A percentile compares a stretch with the other conserved stretches of the same genome.
phyloP scores from a whole-genome alignment of 768 basidiomycete species.

The Grammothele lineata region DNA sequence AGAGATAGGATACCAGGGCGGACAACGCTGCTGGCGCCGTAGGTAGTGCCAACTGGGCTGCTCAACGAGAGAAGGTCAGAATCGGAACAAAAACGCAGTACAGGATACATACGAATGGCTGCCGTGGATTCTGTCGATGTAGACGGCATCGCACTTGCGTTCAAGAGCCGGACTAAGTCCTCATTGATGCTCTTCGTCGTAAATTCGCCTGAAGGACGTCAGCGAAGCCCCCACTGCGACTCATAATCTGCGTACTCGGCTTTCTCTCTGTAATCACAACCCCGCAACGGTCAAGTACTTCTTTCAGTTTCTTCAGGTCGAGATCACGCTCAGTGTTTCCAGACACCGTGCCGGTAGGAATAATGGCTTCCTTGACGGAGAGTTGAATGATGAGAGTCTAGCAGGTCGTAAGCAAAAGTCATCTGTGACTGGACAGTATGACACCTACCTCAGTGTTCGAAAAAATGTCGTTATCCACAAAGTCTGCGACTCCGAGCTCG shows the following conservation, averaged over 20 bases:
- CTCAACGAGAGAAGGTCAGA: neutral
- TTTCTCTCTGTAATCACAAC: conserved; percentile 90
- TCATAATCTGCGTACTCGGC: conserved; percentile 50
- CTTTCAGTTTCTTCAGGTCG: conserved; percentile 82
- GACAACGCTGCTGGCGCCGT: conserved; percentile 76
- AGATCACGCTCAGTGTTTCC: conserved; percentile 79
- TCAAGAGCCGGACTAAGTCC: conserved; percentile 70
- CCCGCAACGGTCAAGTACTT: conserved; percentile 84
- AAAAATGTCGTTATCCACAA: conserved; percentile 91
- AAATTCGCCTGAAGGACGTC: conserved; percentile 68
- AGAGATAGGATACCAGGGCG: conserved; percentile 80
- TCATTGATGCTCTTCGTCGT: conserved; percentile 73
- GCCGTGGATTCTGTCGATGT: conserved; percentile 47
- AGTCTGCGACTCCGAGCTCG: conserved; percentile 86
- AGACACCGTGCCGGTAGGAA: conserved; percentile 68
- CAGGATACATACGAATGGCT: conserved; percentile 46
- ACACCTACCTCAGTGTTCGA: conserved; percentile 82
- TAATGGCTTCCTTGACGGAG: conserved; percentile 93
- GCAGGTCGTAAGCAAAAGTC: too few relatives aligned
- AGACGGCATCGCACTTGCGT: conserved; percentile 34
- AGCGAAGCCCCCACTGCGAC: neutral
- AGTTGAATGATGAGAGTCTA: conserved; percentile 95
- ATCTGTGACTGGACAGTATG: neutral
- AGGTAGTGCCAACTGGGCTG: conserved; percentile 75
- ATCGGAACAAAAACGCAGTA: neutral